phyloP scores from a whole-genome alignment of 805 yeast genomes.

The Priceomyces medius region DNA sequence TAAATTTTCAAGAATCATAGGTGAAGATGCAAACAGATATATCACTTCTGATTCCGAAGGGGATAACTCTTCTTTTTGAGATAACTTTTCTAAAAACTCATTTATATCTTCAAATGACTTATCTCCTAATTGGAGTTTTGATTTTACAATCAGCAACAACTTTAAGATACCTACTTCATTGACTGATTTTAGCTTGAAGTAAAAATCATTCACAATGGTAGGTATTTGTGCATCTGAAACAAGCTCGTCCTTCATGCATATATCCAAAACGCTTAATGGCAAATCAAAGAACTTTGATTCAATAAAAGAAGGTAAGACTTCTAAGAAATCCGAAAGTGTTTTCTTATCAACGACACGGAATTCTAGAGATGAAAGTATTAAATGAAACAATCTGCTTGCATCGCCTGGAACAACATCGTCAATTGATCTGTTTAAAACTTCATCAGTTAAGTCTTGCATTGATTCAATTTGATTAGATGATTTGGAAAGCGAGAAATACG shows the following conservation, averaged over 20 bases:
- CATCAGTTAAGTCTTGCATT: slow-evolving; percentile 1
- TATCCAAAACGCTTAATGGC: slow-evolving; percentile 17
- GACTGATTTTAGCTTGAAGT: slow-evolving; percentile 25
- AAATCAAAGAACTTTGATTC: slow-evolving; percentile 24
- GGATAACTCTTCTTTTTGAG: slow-evolving; percentile 20
- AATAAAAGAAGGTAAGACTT: slow-evolving; percentile 21
- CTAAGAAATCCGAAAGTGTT: slow-evolving; percentile 10
- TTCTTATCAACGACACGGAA: background rate
- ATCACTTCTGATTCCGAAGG: slow-evolving; percentile 21
- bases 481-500: slow-evolving; percentile 10
- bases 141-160: slow-evolving; percentile 1
- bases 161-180: slow-evolving; percentile 9
- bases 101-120: slow-evolving; percentile 23
- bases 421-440: slow-evolving; percentile 7
- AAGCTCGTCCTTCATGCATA: slow-evolving; percentile 21
- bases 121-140: slow-evolving; percentile 14
- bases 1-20: slow-evolving; percentile 18
- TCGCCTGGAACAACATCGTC: slow-evolving; percentile 7
- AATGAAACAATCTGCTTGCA: slow-evolving; percentile 9
- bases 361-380: slow-evolving; percentile 5
- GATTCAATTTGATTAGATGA: background rate
- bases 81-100: slow-evolving; percentile 28
- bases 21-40: slow-evolving; percentile 15
- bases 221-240: slow-evolving; percentile 16
- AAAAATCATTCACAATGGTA: slow-evolving; percentile 34